Percentiles rank a stretch among this genome's conserved stretches.
Conservation (phyloP, 179 eudicot species). For the Beta macrorhiza region DNA sequence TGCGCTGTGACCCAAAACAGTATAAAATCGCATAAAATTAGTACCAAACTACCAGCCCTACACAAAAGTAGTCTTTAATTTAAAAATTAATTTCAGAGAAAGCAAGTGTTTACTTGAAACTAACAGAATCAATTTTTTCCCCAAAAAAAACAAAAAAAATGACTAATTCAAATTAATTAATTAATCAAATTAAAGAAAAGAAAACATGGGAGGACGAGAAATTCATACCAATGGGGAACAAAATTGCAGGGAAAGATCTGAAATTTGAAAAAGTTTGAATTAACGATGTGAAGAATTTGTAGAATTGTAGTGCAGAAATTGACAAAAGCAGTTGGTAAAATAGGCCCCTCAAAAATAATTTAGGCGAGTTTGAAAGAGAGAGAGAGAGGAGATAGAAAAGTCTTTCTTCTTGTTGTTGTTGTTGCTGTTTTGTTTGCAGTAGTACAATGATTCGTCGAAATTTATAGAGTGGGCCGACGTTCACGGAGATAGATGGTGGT, state of each 20-base stretch:
- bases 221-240: background rate
- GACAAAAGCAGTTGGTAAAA: constrained; percentile 1
- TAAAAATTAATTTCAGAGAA: background rate
- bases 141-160: background rate
- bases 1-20: background rate
- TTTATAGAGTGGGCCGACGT: background rate
- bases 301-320: background rate
- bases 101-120: no score
- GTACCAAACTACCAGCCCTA: background rate
- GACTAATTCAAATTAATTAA: background rate
- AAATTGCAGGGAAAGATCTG: background rate
- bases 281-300: background rate
- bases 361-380: background rate
- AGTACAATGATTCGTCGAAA: background rate
- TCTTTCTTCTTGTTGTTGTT: no score
- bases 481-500: background rate
- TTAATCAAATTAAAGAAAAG: background rate
- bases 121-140: no score
- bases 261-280: background rate
- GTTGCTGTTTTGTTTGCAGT: background rate
- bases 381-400: background rate
- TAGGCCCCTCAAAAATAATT: background rate
- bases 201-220: background rate
- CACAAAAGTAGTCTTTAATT: background rate
- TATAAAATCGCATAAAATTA: background rate